Conservation (phyloP, 108 stramenopile species). For the Ochromonas danica region DNA sequence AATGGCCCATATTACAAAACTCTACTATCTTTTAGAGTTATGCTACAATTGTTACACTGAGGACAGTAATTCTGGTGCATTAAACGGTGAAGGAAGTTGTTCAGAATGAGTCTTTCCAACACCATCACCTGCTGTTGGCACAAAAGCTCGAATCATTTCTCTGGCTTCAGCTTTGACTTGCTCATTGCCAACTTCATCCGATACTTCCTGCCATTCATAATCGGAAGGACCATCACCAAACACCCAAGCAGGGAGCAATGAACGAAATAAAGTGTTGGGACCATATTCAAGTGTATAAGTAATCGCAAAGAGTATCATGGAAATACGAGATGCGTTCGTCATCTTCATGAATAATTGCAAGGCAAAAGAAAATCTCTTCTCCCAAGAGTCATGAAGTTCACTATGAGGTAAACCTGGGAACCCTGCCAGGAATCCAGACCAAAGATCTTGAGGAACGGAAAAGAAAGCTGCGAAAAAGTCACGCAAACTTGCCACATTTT, state of each 20-base stretch:
- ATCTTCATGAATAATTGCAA: conserved; percentile 73
- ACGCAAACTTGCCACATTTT: background rate
- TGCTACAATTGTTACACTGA: too few relatives aligned
- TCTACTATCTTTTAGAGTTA: too few relatives aligned
- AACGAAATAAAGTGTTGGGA: conserved; percentile 3
- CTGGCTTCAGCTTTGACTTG: background rate
- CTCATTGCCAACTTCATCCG: background rate
- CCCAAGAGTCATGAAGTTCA: conserved; percentile 82
- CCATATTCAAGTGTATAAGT: conserved; percentile 8
- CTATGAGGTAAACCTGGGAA: conserved; percentile 89
- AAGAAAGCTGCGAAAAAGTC: conserved; percentile 18
- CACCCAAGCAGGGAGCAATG: background rate
- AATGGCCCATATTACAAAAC: too few relatives aligned
- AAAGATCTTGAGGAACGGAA: background rate
- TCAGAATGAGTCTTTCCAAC: too few relatives aligned
- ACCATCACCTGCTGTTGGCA: too few relatives aligned
- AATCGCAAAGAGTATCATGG: conserved; percentile 39
- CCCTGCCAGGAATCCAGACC: conserved; percentile 83
- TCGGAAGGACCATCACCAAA: background rate
- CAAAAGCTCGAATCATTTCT: too few relatives aligned
- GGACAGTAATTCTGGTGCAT: too few relatives aligned
- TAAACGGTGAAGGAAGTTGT: too few relatives aligned
- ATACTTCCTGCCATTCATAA: background rate
- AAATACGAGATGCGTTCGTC: conserved; percentile 68
- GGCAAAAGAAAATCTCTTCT: conserved; percentile 67